Evolutionary conservation across 768 basidiomycete species (phyloP).

Genomic region (Trametes elegans): DNA sequence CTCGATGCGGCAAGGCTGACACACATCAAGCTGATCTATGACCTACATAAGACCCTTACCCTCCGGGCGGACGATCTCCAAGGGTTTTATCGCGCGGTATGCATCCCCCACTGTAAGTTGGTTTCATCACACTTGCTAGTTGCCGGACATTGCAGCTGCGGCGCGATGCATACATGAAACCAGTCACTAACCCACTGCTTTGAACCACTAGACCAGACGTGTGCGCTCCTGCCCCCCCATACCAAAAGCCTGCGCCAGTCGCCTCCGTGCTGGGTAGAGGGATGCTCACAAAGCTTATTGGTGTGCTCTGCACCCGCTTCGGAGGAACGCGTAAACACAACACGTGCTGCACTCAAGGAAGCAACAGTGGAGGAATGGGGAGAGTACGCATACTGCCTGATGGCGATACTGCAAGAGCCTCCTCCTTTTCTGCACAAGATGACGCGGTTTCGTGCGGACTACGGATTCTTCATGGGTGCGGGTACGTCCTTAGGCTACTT

Average conservation of each 20-base stretch:
- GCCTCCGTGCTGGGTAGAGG: background rate
- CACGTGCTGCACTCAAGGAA: background rate
- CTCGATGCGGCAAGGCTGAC: constrained; percentile 4
- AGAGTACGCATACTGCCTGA: constrained; percentile 24
- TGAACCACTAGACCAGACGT: background rate
- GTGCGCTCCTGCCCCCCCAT: background rate
- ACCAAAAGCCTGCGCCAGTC: no score
- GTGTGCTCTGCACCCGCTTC: background rate
- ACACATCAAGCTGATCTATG: constrained; percentile 19
- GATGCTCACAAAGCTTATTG: background rate
- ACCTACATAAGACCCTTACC: no score
- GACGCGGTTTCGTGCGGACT: constrained; percentile 33
- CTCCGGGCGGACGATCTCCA: constrained; percentile 1
- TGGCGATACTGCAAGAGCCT: constrained; percentile 32
- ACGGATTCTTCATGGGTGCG: no score
- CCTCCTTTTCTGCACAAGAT: constrained; percentile 15
- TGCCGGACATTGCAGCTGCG: no score
- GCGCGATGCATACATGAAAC: no score
- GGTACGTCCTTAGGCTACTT: no score
- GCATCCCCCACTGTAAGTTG: no score
- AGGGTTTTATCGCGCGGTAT: no score
- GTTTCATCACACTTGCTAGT: no score
- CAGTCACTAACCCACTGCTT: no score
- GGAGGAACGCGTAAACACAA: background rate
- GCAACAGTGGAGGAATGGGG: constrained; percentile 28